Conservation (phyloP, 441 rosid genomes). For the California macrophylla region DNA sequence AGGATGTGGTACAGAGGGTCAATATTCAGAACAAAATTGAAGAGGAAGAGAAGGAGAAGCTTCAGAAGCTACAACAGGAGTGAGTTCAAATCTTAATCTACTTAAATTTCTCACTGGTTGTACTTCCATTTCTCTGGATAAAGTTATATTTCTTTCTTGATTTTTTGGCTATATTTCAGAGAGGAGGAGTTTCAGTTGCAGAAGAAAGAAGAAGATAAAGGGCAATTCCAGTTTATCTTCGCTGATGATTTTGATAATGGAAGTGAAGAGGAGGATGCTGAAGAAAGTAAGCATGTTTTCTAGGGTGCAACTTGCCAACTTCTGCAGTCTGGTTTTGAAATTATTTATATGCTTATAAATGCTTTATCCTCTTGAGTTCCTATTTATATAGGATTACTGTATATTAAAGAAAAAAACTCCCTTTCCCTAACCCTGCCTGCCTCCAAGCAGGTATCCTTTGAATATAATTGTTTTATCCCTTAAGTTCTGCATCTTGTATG, state of each 20-base stretch:
- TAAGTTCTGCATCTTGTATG: not conserved
- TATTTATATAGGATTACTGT: no score
- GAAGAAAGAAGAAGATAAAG: conserved; percentile 73
- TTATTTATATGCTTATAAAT: not conserved
- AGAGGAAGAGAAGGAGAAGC: conserved; percentile 96
- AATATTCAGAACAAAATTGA: conserved; percentile 84
- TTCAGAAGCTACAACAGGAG: conserved; percentile 82
- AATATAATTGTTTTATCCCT: not conserved
- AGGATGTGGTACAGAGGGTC: conserved; percentile 47
- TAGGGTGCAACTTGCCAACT: not conserved
- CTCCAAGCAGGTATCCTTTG: no score
- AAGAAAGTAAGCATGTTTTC: conserved; percentile 36
- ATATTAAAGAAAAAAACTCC: no score
- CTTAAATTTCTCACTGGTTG: no score
- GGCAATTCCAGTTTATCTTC: conserved; percentile 75
- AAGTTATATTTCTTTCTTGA: not conserved
- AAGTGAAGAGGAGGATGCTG: conserved; percentile 61
- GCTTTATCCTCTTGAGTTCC: no score
- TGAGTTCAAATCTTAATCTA: conserved; percentile 24
- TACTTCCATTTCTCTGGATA: not conserved
- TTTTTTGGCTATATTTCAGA: conserved; percentile 25
- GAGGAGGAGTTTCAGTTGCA: conserved; percentile 80
- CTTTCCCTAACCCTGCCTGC: no score
- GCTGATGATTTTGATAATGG: conserved; percentile 70
- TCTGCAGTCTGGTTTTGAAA: not conserved